Evolutionary conservation across 495 filamentous ascomycete genomes (phyloP).

Genomic region (Xylaria curta): DNA sequence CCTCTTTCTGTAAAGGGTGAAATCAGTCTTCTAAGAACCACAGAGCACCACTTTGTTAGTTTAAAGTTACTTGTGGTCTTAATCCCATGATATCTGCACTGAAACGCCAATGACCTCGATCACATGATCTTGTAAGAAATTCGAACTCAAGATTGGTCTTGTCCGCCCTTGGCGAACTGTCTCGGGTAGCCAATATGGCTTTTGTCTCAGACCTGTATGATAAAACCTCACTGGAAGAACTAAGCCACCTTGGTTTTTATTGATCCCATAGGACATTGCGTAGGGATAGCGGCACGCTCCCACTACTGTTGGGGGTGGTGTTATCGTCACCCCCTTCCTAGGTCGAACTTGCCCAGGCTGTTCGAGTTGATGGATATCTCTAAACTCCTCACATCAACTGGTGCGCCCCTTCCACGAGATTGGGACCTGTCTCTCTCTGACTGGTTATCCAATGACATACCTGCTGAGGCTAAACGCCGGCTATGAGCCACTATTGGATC

Average conservation of each 20-base stretch:
- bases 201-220: not conserved
- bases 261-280: no score
- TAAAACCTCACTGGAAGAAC: not conserved
- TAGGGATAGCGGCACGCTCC: not conserved
- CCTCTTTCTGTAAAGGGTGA: no score
- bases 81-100: not conserved
- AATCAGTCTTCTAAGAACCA: not conserved
- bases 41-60: not conserved
- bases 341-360: not conserved
- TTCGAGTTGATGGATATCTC: not conserved
- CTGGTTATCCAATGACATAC: not conserved
- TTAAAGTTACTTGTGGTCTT: not conserved
- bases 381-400: not conserved
- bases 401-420: not conserved
- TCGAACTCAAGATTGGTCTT: not conserved
- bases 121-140: not conserved
- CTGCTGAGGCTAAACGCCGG: not conserved
- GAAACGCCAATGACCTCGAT: not conserved
- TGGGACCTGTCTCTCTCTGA: not conserved
- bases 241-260: not conserved
- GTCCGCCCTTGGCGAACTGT: not conserved
- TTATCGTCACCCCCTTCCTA: not conserved
- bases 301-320: not conserved
- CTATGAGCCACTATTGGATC: not conserved
- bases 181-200: not conserved